These are phyloP conservation scores for Trichopus zeylanicus DNA, from an alignment of 116 monocot genomes.

Conservation along the genomic window DNA sequence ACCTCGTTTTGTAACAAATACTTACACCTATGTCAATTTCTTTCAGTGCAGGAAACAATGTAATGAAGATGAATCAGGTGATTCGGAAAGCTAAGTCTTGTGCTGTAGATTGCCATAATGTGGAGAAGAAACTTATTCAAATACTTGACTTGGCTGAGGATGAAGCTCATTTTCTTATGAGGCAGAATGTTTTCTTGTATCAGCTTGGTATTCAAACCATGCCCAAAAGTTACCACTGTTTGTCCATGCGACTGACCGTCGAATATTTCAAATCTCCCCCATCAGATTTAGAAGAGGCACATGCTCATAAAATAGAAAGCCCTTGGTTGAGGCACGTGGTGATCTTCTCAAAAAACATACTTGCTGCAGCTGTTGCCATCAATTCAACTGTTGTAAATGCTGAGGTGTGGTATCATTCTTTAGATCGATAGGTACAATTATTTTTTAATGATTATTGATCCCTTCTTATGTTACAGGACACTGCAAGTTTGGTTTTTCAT, in stretches of 20 bases:
- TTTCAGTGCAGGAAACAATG: constrained; percentile 27
- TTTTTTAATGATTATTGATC: background rate
- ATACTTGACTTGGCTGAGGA: constrained; percentile 47
- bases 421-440: background rate
- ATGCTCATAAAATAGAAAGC: constrained; percentile 11
- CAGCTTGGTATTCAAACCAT: constrained; percentile 50
- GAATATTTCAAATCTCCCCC: constrained; percentile 35
- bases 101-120: constrained; percentile 35
- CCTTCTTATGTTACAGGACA: constrained; percentile 32
- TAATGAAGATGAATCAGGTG: constrained; percentile 40
- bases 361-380: constrained; percentile 36
- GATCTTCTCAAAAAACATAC: constrained; percentile 38
- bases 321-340: constrained; percentile 28
- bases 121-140: constrained; percentile 54
- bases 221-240: constrained; percentile 53
- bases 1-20: background rate
- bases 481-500: constrained; percentile 39
- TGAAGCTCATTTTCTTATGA: constrained; percentile 58
- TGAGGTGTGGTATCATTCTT: constrained; percentile 21
- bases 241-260: constrained; percentile 54
- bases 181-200: constrained; percentile 52
- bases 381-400: constrained; percentile 52
- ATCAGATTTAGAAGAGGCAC: constrained; percentile 7
- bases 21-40: background rate
- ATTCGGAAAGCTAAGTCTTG: constrained; percentile 28